Conservation (phyloP, 345 rosid genomes). For the Ricinus communis region DNA sequence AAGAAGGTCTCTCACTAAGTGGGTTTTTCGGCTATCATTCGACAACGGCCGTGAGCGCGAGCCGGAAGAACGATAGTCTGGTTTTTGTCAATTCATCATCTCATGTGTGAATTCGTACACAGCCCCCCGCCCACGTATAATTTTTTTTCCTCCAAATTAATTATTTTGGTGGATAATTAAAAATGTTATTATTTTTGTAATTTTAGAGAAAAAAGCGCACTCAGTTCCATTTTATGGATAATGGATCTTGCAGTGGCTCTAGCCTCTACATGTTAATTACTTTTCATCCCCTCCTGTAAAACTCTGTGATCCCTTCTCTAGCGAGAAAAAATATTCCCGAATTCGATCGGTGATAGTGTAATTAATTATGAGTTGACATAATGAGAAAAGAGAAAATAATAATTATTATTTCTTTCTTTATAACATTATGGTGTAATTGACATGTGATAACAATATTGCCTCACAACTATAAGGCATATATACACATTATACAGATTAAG, state of each 20-base stretch:
- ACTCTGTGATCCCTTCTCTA: too few relatives aligned
- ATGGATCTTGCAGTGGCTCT: conserved; percentile 26
- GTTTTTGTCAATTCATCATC: conserved; percentile 4
- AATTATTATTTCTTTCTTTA: neutral
- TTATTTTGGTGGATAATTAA: conserved; percentile 20
- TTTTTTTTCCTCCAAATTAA: neutral
- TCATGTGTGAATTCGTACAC: conserved; percentile 15
- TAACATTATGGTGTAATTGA: conserved; percentile 2
- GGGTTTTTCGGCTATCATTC: conserved; percentile 83
- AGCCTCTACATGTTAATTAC: neutral
- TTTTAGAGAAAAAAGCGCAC: conserved; percentile 9
- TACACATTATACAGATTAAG: too few relatives aligned
- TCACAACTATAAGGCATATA: neutral
- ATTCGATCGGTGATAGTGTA: too few relatives aligned
- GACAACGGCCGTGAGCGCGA: conserved; percentile 48
- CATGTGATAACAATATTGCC: neutral
- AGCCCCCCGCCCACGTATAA: neutral
- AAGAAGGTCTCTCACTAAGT: conserved; percentile 49
- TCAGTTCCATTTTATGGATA: conserved; percentile 1
- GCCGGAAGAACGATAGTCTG: conserved; percentile 62
- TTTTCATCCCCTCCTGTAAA: neutral
- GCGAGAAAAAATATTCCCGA: too few relatives aligned
- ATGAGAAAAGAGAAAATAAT: neutral
- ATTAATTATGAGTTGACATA: conserved; percentile 9
- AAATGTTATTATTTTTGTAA: neutral